A percentile compares a stretch with the other conserved stretches of the same genome.
These are phyloP conservation scores for Pichia phayaonensis DNA, from an alignment of 805 yeast genomes.

Conservation along the genomic window DNA sequence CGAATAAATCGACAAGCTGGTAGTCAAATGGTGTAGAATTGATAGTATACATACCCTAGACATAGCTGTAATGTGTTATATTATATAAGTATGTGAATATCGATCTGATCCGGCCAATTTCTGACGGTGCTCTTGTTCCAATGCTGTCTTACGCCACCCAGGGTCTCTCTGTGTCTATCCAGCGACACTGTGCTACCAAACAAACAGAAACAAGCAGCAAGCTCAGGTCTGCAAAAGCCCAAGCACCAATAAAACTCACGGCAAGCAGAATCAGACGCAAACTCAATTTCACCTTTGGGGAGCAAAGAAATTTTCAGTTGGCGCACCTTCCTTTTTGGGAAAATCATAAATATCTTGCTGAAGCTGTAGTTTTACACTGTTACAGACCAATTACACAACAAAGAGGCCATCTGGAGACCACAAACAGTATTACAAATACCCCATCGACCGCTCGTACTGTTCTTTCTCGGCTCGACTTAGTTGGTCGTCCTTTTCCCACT, in stretches of 20 bases:
- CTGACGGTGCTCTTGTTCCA: background rate
- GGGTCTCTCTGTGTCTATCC: background rate
- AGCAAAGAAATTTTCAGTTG: constrained; percentile 7
- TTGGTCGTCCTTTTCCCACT: constrained; percentile 20
- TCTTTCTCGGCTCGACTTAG: constrained; percentile 20
- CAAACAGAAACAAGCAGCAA: background rate
- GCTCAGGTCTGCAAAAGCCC: background rate
- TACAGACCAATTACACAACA: too few species aligned
- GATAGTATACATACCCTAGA: background rate
- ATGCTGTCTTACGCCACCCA: background rate
- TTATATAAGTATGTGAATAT: background rate
- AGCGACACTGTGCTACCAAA: background rate
- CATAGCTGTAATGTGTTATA: background rate
- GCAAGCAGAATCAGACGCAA: background rate
- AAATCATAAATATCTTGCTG: constrained; percentile 14
- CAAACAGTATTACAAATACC: constrained; percentile 8
- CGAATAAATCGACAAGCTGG: too few species aligned
- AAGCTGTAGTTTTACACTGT: background rate
- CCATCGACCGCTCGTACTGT: constrained; percentile 24
- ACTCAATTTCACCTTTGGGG: background rate
- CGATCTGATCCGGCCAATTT: background rate
- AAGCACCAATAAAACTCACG: background rate
- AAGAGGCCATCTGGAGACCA: too few species aligned
- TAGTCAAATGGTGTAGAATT: background rate
- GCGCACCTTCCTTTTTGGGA: constrained; percentile 17